Conservation (phyloP, 768 basidiomycete genomes). For the Lanmaoa rubissima region DNA sequence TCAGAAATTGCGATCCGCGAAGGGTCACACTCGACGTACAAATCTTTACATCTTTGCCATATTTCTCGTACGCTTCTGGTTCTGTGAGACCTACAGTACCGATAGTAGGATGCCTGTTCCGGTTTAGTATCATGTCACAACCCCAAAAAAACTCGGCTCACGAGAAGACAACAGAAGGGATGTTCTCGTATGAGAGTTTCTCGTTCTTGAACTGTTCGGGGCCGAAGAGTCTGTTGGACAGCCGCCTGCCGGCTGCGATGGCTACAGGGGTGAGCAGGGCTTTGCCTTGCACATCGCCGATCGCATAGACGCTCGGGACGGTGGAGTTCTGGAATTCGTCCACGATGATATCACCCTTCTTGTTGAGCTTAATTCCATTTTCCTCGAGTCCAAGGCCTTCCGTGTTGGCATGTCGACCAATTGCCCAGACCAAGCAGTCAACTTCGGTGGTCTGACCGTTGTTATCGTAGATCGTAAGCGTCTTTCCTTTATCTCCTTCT, state of each 20-base stretch:
- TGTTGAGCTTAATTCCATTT: constrained; percentile 69
- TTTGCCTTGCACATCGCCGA: constrained; percentile 94
- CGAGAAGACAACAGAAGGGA: constrained; percentile 97
- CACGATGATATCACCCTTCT: constrained; percentile 82
- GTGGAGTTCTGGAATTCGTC: constrained; percentile 89
- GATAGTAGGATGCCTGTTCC: constrained; percentile 82
- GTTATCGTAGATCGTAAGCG: constrained; percentile 74
- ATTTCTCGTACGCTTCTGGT: constrained; percentile 82
- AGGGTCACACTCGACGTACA: constrained; percentile 53
- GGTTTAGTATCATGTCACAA: constrained; percentile 5
- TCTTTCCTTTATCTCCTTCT: constrained; percentile 68
- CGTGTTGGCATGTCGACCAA: constrained; percentile 85
- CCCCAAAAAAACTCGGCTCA: constrained; percentile 41
- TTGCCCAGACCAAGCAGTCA: constrained; percentile 90
- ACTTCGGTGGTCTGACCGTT: constrained; percentile 78
- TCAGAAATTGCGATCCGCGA: background rate
- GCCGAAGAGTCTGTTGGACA: constrained; percentile 90
- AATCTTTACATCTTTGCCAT: constrained; percentile 86
- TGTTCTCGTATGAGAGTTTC: constrained; percentile 85
- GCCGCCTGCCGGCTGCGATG: constrained; percentile 88
- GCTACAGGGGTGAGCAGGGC: constrained; percentile 94
- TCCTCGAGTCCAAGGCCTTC: constrained; percentile 74
- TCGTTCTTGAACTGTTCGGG: constrained; percentile 81
- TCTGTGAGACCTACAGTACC: constrained; percentile 96
- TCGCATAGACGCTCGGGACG: constrained; percentile 68